These are phyloP conservation scores for Abrus pulchellus DNA, from an alignment of 306 rosid species.

Conservation along the genomic window DNA sequence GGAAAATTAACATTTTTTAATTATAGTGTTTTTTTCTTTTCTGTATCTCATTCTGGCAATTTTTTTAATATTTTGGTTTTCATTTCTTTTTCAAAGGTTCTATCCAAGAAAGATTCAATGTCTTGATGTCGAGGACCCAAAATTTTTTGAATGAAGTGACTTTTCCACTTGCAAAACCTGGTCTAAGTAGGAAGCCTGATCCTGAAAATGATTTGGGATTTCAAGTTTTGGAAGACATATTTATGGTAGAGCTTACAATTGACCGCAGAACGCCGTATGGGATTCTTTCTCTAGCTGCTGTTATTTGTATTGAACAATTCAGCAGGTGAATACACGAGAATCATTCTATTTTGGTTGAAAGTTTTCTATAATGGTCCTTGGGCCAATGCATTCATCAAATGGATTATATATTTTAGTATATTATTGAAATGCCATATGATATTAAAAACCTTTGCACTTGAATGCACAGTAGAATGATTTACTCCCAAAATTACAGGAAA, in stretches of 20 bases:
- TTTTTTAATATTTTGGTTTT: background rate
- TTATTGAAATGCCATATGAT: constrained; percentile 26
- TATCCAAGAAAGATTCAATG: constrained; percentile 77
- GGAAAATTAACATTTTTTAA: background rate
- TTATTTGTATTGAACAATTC: constrained; percentile 90
- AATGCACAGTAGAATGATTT: constrained; percentile 1
- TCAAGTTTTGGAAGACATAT: constrained; percentile 72
- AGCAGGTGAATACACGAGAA: constrained; percentile 78
- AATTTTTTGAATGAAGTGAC: constrained; percentile 81
- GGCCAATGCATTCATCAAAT: constrained; percentile 17
- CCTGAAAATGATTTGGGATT: constrained; percentile 54
- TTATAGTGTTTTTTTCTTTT: background rate
- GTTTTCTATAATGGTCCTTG: constrained; percentile 12
- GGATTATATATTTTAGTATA: background rate
- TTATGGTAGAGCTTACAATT: constrained; percentile 79
- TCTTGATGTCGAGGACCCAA: constrained; percentile 78
- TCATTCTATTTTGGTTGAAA: constrained; percentile 8
- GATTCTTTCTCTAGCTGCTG: constrained; percentile 82
- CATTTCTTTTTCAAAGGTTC: constrained; percentile 52
- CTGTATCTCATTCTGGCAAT: constrained; percentile 28
- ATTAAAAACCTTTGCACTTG: background rate
- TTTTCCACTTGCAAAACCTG: constrained; percentile 71
- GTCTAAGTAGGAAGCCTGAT: constrained; percentile 68
- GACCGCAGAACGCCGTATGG: constrained; percentile 76
- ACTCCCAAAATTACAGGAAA: background rate